Conservation (phyloP, 2,329 filamentous ascomycete species). For the Claviceps africana region DNA sequence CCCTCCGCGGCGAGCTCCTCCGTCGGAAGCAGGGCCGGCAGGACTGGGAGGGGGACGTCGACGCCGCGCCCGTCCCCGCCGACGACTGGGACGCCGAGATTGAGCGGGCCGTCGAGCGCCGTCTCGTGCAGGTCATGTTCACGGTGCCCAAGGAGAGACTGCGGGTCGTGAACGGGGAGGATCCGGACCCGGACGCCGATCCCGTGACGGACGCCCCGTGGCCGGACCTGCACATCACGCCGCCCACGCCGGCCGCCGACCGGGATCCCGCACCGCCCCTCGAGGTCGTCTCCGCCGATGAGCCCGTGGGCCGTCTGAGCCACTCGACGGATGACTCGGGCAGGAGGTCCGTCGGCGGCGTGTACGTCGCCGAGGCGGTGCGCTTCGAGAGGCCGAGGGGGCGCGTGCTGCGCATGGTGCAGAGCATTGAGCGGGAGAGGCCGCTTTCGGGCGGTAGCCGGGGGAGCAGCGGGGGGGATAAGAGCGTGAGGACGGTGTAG, state of each 20-base stretch:
- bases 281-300: too few relatives aligned
- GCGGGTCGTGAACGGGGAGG: constrained; percentile 74
- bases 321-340: constrained; percentile 18
- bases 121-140: constrained; percentile 76
- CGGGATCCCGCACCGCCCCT: too few relatives aligned
- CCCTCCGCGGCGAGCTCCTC: constrained; percentile 34
- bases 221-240: background rate
- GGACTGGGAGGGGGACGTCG: constrained; percentile 32
- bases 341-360: constrained; percentile 18
- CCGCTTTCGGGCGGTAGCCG: constrained; percentile 17
- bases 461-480: constrained; percentile 16
- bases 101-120: constrained; percentile 54
- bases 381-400: constrained; percentile 27
- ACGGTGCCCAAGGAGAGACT: constrained; percentile 79
- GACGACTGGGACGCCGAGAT: constrained; percentile 63
- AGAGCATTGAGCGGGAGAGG: constrained; percentile 34
- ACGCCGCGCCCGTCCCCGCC: constrained; percentile 3
- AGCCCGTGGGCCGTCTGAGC: constrained; percentile 11
- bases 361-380: constrained; percentile 35
- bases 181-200: constrained; percentile 18
- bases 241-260: background rate
- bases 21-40: constrained; percentile 40
- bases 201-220: too few relatives aligned
- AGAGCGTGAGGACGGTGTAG: background rate
- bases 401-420: constrained; percentile 40